Evolutionary conservation across 495 filamentous ascomycete genomes (phyloP), one percentile per base, ranked within the genome.

Genomic region (Penicillium psychrofluorescens): DNA sequence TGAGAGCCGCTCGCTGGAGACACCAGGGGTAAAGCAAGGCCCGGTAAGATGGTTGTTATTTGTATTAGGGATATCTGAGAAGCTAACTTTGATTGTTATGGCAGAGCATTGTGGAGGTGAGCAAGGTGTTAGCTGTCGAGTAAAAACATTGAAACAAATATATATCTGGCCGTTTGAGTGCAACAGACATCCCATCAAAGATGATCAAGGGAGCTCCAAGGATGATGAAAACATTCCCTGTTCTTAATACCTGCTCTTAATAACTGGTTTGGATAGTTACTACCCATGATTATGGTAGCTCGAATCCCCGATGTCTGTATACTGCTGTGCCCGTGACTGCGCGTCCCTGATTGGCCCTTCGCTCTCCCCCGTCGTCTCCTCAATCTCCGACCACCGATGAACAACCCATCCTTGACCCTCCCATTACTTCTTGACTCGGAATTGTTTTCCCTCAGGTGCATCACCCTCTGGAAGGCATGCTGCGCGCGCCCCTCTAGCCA

Each of bases 31-130:
- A 22, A 14, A 31, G 12, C 28, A 36, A n/a, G 41, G 46, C 7
- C 53, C 53, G 40, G 53, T 59, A 35, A 44, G 50, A 16, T 16
- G 16, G 16, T 16, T 56, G 14, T 28, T 14, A n/a, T 40, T 22
- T 44, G 11, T 41, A 3, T 29, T 33, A 13, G 35, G 29, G n/a
- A n/a, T 14, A 6, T 15, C 16, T 6, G 15, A 13, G 35, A 10
- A 16, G 36, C 48, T 51, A 29, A 45, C 41, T 22, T 4, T 22
- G 22, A 22, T 27, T 31, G 8, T 16, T 37, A 14, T 43, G 43
- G 6, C 16, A 60, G 51, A 53, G 43, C 14, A 45, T 61, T 30
- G 54, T 61, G 1, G 54, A 53, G 32, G 44, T 57, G 8, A 57
- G 54, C 34, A 53, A 34, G 31, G 51, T 53, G 35, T 37, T 55